These are phyloP conservation scores for Botrytis pseudocinerea DNA, from an alignment of 2,329 filamentous ascomycete species.

Conservation along the genomic window DNA sequence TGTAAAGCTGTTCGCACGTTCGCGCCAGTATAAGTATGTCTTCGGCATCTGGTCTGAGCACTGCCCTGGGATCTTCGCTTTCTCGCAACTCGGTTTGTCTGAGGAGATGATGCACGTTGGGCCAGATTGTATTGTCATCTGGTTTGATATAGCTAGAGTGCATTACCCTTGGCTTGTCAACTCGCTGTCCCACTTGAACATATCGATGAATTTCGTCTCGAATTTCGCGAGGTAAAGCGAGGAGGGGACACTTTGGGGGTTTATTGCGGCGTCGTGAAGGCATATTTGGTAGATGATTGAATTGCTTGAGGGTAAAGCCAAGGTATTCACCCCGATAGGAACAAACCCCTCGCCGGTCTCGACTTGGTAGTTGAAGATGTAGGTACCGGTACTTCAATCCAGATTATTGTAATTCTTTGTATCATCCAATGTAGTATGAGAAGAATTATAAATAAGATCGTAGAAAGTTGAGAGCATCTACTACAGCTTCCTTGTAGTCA, in stretches of 20 bases:
- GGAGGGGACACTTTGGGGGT: neutral
- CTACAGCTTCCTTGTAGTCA: neutral
- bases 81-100: neutral
- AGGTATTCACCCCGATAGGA: neutral
- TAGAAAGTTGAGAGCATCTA: neutral
- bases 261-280: neutral
- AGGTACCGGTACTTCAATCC: neutral
- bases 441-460: neutral
- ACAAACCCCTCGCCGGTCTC: neutral
- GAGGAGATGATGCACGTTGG: neutral
- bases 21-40: constrained; percentile 7
- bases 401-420: neutral
- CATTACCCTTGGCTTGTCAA: neutral
- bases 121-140: neutral
- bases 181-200: neutral
- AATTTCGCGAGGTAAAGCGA: constrained; percentile 1
- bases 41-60: neutral
- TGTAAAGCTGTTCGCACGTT: constrained; percentile 11
- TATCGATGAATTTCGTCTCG: constrained; percentile 1
- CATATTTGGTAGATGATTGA: neutral
- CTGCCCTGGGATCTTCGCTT: neutral
- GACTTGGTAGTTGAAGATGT: neutral
- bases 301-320: neutral
- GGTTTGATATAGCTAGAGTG: neutral
- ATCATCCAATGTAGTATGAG: neutral